phyloP scores from a whole-genome alignment of 345 rosid genomes.

The Nasturtium officinale region DNA sequence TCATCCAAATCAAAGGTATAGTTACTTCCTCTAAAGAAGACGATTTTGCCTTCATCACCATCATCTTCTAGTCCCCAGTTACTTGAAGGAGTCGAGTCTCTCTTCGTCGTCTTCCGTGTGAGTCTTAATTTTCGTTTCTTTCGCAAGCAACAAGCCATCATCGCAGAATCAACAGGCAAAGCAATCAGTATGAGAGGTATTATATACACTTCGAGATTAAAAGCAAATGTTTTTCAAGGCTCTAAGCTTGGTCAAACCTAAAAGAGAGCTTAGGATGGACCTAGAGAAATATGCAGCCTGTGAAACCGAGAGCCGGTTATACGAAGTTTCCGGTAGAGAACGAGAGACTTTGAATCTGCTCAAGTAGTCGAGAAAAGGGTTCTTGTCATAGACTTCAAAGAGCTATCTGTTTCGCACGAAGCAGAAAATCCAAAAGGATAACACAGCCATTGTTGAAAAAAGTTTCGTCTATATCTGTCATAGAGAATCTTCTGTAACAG shows the following conservation, averaged over 20 bases:
- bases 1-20: conserved; percentile 72
- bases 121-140: conserved; percentile 47
- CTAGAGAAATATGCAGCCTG: too few species aligned
- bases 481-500: conserved; percentile 27
- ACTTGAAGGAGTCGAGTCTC: conserved; percentile 58
- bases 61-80: conserved; percentile 66
- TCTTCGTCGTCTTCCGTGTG: conserved; percentile 48
- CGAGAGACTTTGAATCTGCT: conserved; percentile 52
- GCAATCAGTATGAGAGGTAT: conserved; percentile 48
- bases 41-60: conserved; percentile 59
- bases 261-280: conserved; percentile 52
- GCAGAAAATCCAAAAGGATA: conserved; percentile 35
- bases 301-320: conserved; percentile 57
- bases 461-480: conserved; percentile 19
- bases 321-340: conserved; percentile 55
- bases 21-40: conserved; percentile 62
- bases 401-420: conserved; percentile 46
- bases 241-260: conserved; percentile 56
- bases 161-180: conserved; percentile 44
- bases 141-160: conserved; percentile 57
- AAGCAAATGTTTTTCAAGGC: conserved; percentile 60
- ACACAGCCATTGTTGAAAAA: conserved; percentile 5
- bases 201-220: conserved; percentile 42
- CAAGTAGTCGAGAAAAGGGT: conserved; percentile 58
- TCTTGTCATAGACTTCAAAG: conserved; percentile 50